A percentile compares a stretch with the other conserved stretches of the same genome.
Conservation (phyloP, 2,329 filamentous ascomycete species). For the Colletotrichum scovillei region DNA sequence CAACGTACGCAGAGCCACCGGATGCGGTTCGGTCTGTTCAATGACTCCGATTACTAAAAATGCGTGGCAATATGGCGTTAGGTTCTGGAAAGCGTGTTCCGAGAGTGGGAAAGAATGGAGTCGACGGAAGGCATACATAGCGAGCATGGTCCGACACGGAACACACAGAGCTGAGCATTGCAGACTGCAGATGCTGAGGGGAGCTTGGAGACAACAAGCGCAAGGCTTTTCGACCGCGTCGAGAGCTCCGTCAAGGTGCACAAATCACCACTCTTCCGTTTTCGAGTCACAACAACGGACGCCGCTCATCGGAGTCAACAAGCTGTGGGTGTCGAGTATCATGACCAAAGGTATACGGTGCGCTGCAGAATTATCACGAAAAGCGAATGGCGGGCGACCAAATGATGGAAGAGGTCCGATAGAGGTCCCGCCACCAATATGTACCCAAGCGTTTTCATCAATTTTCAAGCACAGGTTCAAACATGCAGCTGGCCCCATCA, state of each 20-base stretch:
- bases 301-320: slow-evolving; percentile 12
- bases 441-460: slow-evolving; percentile 31
- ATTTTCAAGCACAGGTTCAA: slow-evolving; percentile 15
- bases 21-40: slow-evolving; percentile 81
- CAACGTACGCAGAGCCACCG: slow-evolving; percentile 73
- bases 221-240: slow-evolving; percentile 10
- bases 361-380: slow-evolving; percentile 2
- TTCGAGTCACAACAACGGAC: slow-evolving; percentile 7
- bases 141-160: slow-evolving; percentile 32
- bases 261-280: slow-evolving; percentile 4
- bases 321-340: not conserved
- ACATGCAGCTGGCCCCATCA: not conserved
- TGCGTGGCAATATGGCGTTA: slow-evolving; percentile 31
- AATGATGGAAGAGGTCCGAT: slow-evolving; percentile 1
- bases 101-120: slow-evolving; percentile 30
- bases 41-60: slow-evolving; percentile 69
- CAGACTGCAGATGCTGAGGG: slow-evolving; percentile 1
- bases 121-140: slow-evolving; percentile 35
- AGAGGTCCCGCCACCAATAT: slow-evolving; percentile 19
- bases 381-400: not conserved
- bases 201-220: slow-evolving; percentile 12
- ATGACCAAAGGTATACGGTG: slow-evolving; percentile 1
- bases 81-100: slow-evolving; percentile 28
- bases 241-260: slow-evolving; percentile 13
- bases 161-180: slow-evolving; percentile 14